Evolutionary conservation across 2,329 filamentous ascomycete species (phyloP), one percentile per base, ranked within the genome.

Genomic region (Huntiella abstrusa): DNA sequence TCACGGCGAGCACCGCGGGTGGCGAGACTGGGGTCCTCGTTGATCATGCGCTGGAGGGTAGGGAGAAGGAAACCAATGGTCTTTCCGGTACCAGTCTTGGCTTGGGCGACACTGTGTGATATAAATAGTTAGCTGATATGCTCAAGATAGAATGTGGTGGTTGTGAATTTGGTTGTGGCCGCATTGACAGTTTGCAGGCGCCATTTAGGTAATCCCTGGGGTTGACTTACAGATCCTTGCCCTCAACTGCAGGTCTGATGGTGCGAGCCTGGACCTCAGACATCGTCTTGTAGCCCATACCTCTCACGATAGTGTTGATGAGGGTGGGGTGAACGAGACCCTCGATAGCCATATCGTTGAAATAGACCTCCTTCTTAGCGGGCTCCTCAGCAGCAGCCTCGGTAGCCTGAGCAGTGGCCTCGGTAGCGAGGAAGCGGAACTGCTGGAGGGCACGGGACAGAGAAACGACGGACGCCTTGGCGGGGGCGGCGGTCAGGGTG

Each of bases 81-180:
- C 66, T 98, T 98, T 59, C 91, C 91, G 3, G 91, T 96, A 59
- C 91, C 91, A 6, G 91, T 98, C 64, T 84, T 94, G 50, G 91
- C 91, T 66, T 96, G 91, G 41, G 88, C 91, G 53, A 96, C 71
- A 55, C 81, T 84, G 56, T 32, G 15, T 6, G 15, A 35, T 10
- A 46, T 13, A 34, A 15, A 16, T 6, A 4, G 36, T 42, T 49
- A 37, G 41, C 15, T 22, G 11, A 35, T 3, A 28, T 36, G n/a
- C 12, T 36, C 16, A 32, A 4, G 10, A 10, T 15, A 17, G 15
- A 45, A 10, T n/a, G 16, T 32, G 8, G 28, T 28, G 5, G n/a
- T 41, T 32, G 28, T 33, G n/a, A 15, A 11, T 5, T 41, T 28
- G 5, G 12, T 41, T 12, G 13, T 33, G n/a, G 19, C 12, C 7